phyloP scores from a whole-genome alignment of 306 rosid genomes.

The Argentina anserina region DNA sequence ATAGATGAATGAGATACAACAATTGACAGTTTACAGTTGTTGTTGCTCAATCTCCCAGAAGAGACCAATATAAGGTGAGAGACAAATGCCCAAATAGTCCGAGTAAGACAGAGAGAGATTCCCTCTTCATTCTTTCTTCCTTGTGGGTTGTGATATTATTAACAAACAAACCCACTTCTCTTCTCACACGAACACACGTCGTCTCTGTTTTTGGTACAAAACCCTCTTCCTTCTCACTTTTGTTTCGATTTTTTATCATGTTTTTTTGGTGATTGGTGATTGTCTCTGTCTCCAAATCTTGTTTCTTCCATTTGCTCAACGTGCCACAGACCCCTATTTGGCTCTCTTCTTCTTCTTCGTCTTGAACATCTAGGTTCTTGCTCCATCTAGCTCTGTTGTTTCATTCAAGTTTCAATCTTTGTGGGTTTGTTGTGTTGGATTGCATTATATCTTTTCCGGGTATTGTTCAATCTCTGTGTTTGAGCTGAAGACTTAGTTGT shows the following conservation, averaged over 20 bases:
- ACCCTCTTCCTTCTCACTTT: background rate
- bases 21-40: constrained; percentile 4
- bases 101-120: background rate
- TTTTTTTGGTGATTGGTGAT: background rate
- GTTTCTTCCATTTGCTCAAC: constrained; percentile 13
- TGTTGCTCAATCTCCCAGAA: background rate
- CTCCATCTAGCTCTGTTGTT: constrained; percentile 9
- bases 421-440: background rate
- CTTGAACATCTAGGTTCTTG: constrained; percentile 28
- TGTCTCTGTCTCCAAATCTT: constrained; percentile 28
- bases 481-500: constrained; percentile 29
- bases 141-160: background rate
- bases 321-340: constrained; percentile 3
- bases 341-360: constrained; percentile 25
- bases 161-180: background rate
- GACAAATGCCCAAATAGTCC: background rate
- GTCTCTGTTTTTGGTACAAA: background rate
- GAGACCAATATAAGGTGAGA: background rate
- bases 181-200: constrained; percentile 1
- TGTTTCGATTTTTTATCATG: background rate
- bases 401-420: background rate
- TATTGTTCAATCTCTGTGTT: constrained; percentile 3
- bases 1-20: background rate
- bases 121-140: background rate
- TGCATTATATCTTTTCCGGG: constrained; percentile 12